Evolutionary conservation across 768 basidiomycete species (phyloP), one percentile per base, ranked within the genome.

Genomic region (Chlorophyllum brunneum): DNA sequence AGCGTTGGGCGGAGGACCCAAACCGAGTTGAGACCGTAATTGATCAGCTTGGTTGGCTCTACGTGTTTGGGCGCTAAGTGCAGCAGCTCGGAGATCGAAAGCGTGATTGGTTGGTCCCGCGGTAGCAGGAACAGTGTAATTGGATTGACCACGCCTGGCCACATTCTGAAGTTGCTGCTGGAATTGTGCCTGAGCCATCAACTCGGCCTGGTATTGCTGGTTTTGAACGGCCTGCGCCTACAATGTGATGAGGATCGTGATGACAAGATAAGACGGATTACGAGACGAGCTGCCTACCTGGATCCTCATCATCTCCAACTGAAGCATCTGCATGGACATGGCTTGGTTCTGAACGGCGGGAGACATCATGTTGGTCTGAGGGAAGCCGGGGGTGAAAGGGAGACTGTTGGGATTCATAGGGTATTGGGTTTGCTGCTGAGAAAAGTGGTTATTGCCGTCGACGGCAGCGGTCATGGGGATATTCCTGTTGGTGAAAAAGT

Each of bases 241-340:
- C 24, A 56, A 44, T 31, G 56, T 55, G 27, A 37, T 55, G 57
- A 40, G 54, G 23, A 37, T 53, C n/a, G n/a, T n/a, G n/a, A n/a
- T n/a, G 58, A 44, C 51, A 33, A 59, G 51, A 42, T 54, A 38
- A 55, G 56, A 46, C 53, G 5, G 11, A 30, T n/a, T 31, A 48
- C 13, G 33, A 48, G 50, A 13, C 15, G 15, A 36, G 34, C 27
- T 34, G 69, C 77, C 43, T 54, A 85, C 89, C 85, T 92, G 90
- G 56, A 92, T 79, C 64, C 80, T 81, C 64, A 90, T 67, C 59
- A 92, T 78, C 70, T 92, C 90, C 51, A 92, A 73, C 63, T 92
- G 91, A 71, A 92, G 79, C 76, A 92, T 75, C 70, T 92, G 89
- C 78, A 92, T 76, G 70, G 91, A 89, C 50, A 88, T 72, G 48